Percentiles rank a stretch among this genome's conserved stretches.
Evolutionary conservation across 2,329 filamentous ascomycete species (phyloP).

Genomic region (Fusarium oligoseptatum): DNA sequence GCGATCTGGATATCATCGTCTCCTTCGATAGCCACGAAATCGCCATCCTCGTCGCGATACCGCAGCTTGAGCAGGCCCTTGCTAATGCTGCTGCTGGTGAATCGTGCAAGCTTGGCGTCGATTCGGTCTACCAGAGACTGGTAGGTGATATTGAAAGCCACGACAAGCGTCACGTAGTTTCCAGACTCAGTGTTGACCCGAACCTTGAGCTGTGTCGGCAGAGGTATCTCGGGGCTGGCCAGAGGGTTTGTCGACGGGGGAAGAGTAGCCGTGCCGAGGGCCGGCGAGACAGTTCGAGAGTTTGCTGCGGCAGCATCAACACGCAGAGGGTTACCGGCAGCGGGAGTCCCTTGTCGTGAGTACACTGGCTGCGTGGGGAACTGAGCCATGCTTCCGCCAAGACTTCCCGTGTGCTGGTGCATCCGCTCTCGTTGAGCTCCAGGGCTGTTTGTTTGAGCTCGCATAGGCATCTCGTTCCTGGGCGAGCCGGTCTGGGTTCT

Average conservation of each 20-base stretch:
- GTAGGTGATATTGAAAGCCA: constrained; percentile 94
- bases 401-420: constrained; percentile 62
- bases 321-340: constrained; percentile 53
- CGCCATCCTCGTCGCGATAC: constrained; percentile 92
- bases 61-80: constrained; percentile 87
- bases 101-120: constrained; percentile 91
- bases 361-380: constrained; percentile 69
- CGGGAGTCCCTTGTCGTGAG: constrained; percentile 61
- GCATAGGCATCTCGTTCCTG: constrained; percentile 73
- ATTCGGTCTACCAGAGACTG: constrained; percentile 95
- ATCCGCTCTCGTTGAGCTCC: constrained; percentile 73
- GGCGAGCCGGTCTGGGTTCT: constrained; percentile 89
- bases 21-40: constrained; percentile 92
- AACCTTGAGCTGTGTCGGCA: constrained; percentile 87
- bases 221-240: constrained; percentile 63
- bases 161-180: constrained; percentile 95
- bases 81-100: constrained; percentile 86
- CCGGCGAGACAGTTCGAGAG: constrained; percentile 62
- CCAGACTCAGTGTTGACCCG: constrained; percentile 90
- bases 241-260: constrained; percentile 45
- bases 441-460: constrained; percentile 79
- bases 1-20: constrained; percentile 98
- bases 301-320: constrained; percentile 56
- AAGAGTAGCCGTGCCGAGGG: constrained; percentile 53
- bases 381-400: constrained; percentile 66